These are phyloP conservation scores for Globisporangium echinulatum DNA, from an alignment of 352 stramenopile species.

Conservation along the genomic window DNA sequence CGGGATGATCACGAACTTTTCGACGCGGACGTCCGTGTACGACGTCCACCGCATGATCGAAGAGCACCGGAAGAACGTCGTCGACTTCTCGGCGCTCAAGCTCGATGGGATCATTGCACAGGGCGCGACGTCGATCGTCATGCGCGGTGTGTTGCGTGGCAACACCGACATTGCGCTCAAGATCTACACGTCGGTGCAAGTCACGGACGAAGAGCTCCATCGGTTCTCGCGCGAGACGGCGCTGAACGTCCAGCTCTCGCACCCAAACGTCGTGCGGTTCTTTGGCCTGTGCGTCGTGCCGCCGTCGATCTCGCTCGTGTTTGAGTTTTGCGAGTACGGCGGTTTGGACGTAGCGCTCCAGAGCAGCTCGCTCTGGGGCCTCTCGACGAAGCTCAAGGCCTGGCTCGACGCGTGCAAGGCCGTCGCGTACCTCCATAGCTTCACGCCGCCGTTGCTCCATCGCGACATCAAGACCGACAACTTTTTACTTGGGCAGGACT, in stretches of 20 bases:
- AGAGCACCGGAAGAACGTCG: constrained; percentile 72
- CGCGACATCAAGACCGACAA: constrained; percentile 87
- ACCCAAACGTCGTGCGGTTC: constrained; percentile 82
- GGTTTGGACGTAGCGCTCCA: constrained; percentile 53
- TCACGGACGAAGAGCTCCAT: constrained; percentile 77
- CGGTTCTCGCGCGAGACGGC: constrained; percentile 78
- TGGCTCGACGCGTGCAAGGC: constrained; percentile 80
- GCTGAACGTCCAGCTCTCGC: constrained; percentile 73
- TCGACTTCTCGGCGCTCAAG: constrained; percentile 69
- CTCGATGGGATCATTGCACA: constrained; percentile 78
- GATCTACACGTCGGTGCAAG: constrained; percentile 80
- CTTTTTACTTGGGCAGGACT: constrained; percentile 74
- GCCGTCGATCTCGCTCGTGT: constrained; percentile 80
- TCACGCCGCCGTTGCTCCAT: constrained; percentile 70
- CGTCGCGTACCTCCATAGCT: constrained; percentile 82
- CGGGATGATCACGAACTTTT: constrained; percentile 86
- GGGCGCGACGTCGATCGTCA: constrained; percentile 77
- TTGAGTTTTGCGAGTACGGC: constrained; percentile 84
- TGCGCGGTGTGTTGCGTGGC: constrained; percentile 55
- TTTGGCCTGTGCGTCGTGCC: constrained; percentile 78
- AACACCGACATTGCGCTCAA: constrained; percentile 71
- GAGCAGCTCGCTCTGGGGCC: constrained; percentile 45
- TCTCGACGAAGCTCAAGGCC: constrained; percentile 73
- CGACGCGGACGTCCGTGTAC: constrained; percentile 82
- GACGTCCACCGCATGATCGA: constrained; percentile 88